Evolutionary conservation across 495 filamentous ascomycete genomes (phyloP).

Genomic region (Apiosordaria backusii): DNA sequence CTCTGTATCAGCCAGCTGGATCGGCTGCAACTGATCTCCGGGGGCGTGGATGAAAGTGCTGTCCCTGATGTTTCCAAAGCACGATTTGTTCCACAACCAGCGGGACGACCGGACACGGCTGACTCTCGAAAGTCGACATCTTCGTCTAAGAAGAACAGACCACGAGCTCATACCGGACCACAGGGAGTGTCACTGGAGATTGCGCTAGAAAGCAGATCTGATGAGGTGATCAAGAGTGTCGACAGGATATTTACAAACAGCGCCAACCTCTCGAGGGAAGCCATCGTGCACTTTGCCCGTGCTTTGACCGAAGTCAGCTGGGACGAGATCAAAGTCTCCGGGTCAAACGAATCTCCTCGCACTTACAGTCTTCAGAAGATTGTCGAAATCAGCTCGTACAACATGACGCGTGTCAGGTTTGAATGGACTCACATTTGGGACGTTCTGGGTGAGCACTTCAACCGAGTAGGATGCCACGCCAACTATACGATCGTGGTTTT

Average conservation of each 20-base stretch:
- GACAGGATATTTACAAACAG: conserved; percentile 96
- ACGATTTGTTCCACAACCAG: conserved; percentile 58
- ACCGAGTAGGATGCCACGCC: conserved; percentile 89
- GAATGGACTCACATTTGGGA: conserved; percentile 98
- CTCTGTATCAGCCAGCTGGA: conserved; percentile 96
- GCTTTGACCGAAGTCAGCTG: conserved; percentile 95
- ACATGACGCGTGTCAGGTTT: conserved; percentile 96
- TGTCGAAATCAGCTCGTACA: conserved; percentile 98
- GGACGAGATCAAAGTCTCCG: conserved; percentile 97
- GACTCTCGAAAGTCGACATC: conserved; percentile 66
- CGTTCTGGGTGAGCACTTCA: conserved; percentile 95
- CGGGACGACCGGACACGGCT: conserved; percentile 41
- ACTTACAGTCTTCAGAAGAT: conserved; percentile 97
- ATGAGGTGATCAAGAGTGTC: conserved; percentile 87
- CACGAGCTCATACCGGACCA: conserved; percentile 59
- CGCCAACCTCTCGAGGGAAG: conserved; percentile 85
- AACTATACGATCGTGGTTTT: conserved; percentile 97
- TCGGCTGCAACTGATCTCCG: conserved; percentile 88
- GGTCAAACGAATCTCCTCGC: conserved; percentile 87
- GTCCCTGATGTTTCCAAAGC: conserved; percentile 90
- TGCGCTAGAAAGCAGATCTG: conserved; percentile 84
- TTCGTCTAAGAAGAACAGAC: conserved; percentile 58
- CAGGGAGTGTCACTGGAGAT: conserved; percentile 78
- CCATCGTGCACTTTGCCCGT: conserved; percentile 95
- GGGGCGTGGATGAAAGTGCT: conserved; percentile 86